Conservation (phyloP, 1,139 yeast species). For the Blastobotrys persicus region DNA sequence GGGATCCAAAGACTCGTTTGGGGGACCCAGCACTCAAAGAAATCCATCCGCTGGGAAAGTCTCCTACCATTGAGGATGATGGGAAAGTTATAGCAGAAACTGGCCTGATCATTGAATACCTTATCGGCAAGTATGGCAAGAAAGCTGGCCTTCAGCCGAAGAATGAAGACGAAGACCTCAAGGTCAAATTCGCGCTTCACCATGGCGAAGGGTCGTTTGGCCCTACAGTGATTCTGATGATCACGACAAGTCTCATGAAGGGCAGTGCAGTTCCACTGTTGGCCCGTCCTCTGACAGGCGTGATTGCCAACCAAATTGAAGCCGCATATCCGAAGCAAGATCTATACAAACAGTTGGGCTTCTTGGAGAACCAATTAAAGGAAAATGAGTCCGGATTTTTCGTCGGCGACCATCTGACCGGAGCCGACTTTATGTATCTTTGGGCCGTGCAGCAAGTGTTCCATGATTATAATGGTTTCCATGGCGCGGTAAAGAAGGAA, state of each 20-base stretch:
- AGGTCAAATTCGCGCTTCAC: slow-evolving; percentile 49
- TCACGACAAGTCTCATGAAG: slow-evolving; percentile 42
- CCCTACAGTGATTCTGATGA: slow-evolving; percentile 44
- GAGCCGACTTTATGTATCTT: slow-evolving; percentile 49
- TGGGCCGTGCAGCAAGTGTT: background rate
- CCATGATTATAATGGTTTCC: background rate
- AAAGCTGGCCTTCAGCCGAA: slow-evolving; percentile 40
- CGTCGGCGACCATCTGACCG: slow-evolving; percentile 49
- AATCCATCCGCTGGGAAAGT: slow-evolving; percentile 56
- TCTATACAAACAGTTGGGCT: slow-evolving; percentile 24
- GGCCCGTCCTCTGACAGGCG: slow-evolving; percentile 41
- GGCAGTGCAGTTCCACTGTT: slow-evolving; percentile 45
- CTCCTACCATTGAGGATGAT: slow-evolving; percentile 52
- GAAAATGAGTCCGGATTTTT: slow-evolving; percentile 49
- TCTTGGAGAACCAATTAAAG: slow-evolving; percentile 42
- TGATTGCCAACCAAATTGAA: slow-evolving; percentile 45
- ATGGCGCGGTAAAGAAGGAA: background rate
- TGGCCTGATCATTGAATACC: slow-evolving; percentile 52
- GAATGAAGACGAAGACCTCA: slow-evolving; percentile 34
- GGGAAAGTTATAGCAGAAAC: slow-evolving; percentile 38
- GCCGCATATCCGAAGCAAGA: slow-evolving; percentile 29
- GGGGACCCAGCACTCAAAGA: slow-evolving; percentile 45
- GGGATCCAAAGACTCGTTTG: slow-evolving; percentile 40
- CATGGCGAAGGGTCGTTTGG: slow-evolving; percentile 56
- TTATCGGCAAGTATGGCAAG: slow-evolving; percentile 52